A percentile compares a stretch with the other conserved stretches of the same genome.
phyloP scores from a whole-genome alignment of 1,139 yeast species.

The Geotrichum bryndzae region DNA sequence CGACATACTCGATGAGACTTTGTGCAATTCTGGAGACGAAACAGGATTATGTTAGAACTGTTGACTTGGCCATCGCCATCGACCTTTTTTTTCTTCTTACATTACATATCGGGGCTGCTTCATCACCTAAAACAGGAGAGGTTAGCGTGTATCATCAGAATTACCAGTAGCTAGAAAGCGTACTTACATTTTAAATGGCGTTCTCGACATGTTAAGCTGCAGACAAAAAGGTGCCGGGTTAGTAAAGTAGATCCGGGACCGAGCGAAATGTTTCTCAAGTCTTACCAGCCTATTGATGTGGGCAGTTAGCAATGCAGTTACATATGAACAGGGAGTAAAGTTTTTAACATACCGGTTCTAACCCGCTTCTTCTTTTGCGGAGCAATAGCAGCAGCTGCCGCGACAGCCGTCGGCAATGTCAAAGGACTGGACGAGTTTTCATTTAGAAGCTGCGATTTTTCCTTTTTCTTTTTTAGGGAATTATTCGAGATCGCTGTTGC shows the following conservation, averaged over 20 bases:
- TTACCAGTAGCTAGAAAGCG: neutral
- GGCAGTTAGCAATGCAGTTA: neutral
- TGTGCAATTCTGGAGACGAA: conserved; percentile 15
- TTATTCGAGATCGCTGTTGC: neutral
- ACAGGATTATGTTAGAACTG: neutral
- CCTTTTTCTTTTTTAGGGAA: neutral
- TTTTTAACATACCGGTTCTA: conserved; percentile 12
- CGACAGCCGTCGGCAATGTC: neutral
- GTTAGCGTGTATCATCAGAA: neutral
- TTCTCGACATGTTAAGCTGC: conserved; percentile 20
- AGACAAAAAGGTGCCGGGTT: neutral
- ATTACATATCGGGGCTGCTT: conserved; percentile 17
- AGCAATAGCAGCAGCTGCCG: neutral
- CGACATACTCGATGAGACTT: conserved; percentile 18
- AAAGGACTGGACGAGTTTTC: neutral
- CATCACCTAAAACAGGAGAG: conserved; percentile 12
- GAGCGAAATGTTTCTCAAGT: neutral
- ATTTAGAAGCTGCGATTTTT: neutral
- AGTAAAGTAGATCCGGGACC: neutral
- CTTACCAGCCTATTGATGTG: conserved; percentile 4
- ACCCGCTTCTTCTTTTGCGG: conserved; percentile 15
- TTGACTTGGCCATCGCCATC: neutral
- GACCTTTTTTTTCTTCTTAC: neutral
- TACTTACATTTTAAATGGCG: conserved; percentile 19
- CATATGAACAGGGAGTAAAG: neutral